Evolutionary conservation across 2,329 filamentous ascomycete genomes (phyloP), one percentile per base, ranked within the genome.

Genomic region (Xylariaceae sp.): DNA sequence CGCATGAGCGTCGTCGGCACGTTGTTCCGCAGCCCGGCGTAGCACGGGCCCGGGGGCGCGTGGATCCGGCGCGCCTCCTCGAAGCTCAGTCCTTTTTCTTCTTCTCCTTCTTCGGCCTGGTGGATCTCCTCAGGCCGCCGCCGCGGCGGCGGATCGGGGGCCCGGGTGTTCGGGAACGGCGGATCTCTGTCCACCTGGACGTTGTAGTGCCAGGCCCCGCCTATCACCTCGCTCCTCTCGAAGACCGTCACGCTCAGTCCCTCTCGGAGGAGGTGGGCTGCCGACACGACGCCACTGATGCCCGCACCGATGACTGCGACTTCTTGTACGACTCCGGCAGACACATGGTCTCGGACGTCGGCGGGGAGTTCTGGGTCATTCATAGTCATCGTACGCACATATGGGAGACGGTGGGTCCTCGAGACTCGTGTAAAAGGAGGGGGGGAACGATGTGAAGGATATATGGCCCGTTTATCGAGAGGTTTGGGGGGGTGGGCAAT

Each of bases 191-290:
- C 55, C 13, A 72, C 67, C 35, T 66, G 61, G 38, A 77, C 71
- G 7, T 67, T 53, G 40, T 80, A 77, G 39, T 77, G 79, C 80
- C 80, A 85, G 5, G 78, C 67, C 1, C 80, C 80, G 6, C 78
- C 80, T 7, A 70, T 62, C 3, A 56, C 61, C 23, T 61, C 60
- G 21, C 76, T 68, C 50, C 83, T 76, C 49, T 85, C 80, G 43
- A 78, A 80, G 3, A 83, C 56, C 10, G 62, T 67, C 8, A 70
- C 63, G 40, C 79, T 80, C 4, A 62, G 58, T 29, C 72, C 69
- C 47, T 81, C 77, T 0, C 72, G 75, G 5, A 72, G 57, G 2
- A 83, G 58, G 47, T 78, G 77, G 65, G 80, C 81, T 27, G 76
- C 75, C 26, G 75, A 69, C 35, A 69, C 68, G 9, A 82, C 58